Evolutionary conservation across 148 eudicot genomes (phyloP), one percentile per base, ranked within the genome.

Genomic region (Rheum nobile): DNA sequence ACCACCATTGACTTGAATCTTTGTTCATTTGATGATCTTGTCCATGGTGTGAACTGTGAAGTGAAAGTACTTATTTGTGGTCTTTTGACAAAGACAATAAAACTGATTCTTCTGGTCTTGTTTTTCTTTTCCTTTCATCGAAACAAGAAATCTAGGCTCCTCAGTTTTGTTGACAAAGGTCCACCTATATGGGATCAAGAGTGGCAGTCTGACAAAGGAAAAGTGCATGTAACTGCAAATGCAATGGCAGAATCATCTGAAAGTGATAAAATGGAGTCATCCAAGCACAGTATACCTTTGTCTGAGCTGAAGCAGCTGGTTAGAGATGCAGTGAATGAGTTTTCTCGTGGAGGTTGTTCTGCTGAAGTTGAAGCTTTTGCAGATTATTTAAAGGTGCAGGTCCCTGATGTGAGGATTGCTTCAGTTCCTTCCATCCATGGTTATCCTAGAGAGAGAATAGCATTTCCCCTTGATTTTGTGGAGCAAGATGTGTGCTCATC

Each of bases 141-240:
- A 75, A 78, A 72, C 73, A 69, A 96, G 99, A 96, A 90, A 92
- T 96, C 99, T 76, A 90, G 87, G 88, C 86, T 92, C 76, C 82
- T 87, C 76, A 90, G 87, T 83, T 86, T 87, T 54, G 83, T 87
- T 70, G 85, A 89, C 77, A 84, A 83, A 85, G 91, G 90, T 50
- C 90, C 92, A 38, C 94, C 85, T 74, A 82, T 86, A 42, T 96
- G 97, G 99, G 96, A 96, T 75, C 87, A 84, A 85, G 81, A 68
- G 72, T 72, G 76, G 77, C 76, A 54, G 74, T 84, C 86, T 42
- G 84, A 83, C 67, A 80, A 71, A 73, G 79, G 78, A 65, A 82
- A 72, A 76, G 81, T 74, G 46, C 75, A 63, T 44, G 67, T 55
- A 57, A 72, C 65, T 35, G 63, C 72, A 12, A 55, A 12, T 55